These are phyloP conservation scores for Dryadomyces quercivorus DNA, from an alignment of 2,329 filamentous ascomycete species.

Conservation along the genomic window DNA sequence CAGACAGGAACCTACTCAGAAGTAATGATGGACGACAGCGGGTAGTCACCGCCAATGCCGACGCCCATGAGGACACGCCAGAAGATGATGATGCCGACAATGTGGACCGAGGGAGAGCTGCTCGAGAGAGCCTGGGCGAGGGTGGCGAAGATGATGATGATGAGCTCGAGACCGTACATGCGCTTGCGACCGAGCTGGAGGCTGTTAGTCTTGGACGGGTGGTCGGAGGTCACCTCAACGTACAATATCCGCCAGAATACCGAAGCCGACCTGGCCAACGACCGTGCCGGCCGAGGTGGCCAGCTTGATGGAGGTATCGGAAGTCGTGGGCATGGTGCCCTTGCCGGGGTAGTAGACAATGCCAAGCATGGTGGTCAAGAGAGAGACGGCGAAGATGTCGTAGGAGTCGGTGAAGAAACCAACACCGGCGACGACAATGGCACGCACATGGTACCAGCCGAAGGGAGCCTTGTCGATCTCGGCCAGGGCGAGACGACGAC, in stretches of 20 bases:
- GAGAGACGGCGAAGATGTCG: slow-evolving; percentile 67
- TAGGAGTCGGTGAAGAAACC: slow-evolving; percentile 80
- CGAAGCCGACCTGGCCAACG: slow-evolving; percentile 70
- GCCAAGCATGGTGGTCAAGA: slow-evolving; percentile 64
- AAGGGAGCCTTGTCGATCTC: slow-evolving; percentile 75
- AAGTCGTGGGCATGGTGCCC: slow-evolving; percentile 49
- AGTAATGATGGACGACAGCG: slow-evolving; percentile 71
- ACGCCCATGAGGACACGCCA: slow-evolving; percentile 69
- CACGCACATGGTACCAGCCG: slow-evolving; percentile 73
- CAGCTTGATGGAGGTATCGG: slow-evolving; percentile 76
- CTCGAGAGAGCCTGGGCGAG: slow-evolving; percentile 58
- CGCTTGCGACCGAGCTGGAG: slow-evolving; percentile 31
- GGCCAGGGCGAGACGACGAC: slow-evolving; percentile 64
- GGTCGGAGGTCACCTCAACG: not conserved
- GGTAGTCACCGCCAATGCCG: slow-evolving; percentile 68
- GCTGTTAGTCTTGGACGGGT: not conserved
- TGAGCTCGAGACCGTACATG: slow-evolving; percentile 62
- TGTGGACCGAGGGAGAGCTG: slow-evolving; percentile 47
- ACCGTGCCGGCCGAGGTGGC: slow-evolving; percentile 76
- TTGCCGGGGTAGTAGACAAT: slow-evolving; percentile 57
- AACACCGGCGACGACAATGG: slow-evolving; percentile 66
- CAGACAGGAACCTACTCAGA: slow-evolving; percentile 52
- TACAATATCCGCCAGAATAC: slow-evolving; percentile 54
- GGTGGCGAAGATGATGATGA: slow-evolving; percentile 69
- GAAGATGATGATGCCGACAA: slow-evolving; percentile 60